Conservation (phyloP, 2,329 filamentous ascomycete genomes). For the Colletotrichum caudatum region DNA sequence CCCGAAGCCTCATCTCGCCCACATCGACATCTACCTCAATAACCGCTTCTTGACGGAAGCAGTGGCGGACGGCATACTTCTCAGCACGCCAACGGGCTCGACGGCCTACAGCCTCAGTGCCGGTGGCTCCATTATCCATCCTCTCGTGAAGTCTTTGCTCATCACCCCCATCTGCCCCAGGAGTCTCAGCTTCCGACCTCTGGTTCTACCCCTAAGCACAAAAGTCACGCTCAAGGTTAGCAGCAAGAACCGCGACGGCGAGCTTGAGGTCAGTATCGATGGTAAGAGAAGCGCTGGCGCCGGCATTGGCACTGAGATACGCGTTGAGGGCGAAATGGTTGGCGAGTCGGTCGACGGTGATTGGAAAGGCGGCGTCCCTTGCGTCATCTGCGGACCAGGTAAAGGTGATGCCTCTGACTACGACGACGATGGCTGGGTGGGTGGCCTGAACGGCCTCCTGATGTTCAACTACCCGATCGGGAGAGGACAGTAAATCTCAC, state of each 20-base stretch:
- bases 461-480: constrained; percentile 99
- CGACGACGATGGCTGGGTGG: constrained; percentile 95
- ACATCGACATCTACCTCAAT: constrained; percentile 92
- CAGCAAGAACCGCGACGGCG: constrained; percentile 80
- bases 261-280: constrained; percentile 84
- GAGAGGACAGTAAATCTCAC: constrained; percentile 28
- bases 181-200: constrained; percentile 89
- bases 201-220: constrained; percentile 89
- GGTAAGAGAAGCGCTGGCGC: constrained; percentile 77
- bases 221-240: constrained; percentile 86
- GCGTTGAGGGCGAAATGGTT: constrained; percentile 89
- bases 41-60: constrained; percentile 92
- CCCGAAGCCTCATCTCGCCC: constrained; percentile 87
- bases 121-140: constrained; percentile 94
- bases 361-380: constrained; percentile 87
- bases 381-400: constrained; percentile 77
- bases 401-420: constrained; percentile 60
- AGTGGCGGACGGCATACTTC: constrained; percentile 93
- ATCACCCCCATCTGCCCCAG: constrained; percentile 95
- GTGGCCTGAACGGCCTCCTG: constrained; percentile 88
- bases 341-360: constrained; percentile 58
- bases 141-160: constrained; percentile 86
- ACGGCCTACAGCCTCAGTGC: constrained; percentile 96
- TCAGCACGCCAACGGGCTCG: constrained; percentile 93
- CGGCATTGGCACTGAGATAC: constrained; percentile 82